Conservation (phyloP, 2,329 filamentous ascomycete genomes). For the Xylaria sp. region DNA sequence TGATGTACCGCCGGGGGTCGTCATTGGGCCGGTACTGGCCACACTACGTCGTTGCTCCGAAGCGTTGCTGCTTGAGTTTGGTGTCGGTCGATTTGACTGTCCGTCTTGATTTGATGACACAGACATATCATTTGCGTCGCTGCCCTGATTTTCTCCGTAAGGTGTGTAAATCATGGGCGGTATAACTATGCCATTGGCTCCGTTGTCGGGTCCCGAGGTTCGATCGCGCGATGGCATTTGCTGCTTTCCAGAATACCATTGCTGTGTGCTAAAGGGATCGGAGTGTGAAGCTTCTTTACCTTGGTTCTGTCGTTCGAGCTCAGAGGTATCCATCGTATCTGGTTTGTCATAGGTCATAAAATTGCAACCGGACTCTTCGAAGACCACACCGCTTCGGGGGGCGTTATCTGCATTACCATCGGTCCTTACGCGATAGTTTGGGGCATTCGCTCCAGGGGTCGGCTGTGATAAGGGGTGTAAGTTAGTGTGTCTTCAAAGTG, state of each 20-base stretch:
- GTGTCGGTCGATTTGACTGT: constrained; percentile 66
- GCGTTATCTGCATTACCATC: constrained; percentile 19
- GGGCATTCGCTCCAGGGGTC: constrained; percentile 36
- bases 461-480: constrained; percentile 48
- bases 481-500: background rate
- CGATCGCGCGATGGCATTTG: constrained; percentile 50
- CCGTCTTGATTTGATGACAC: constrained; percentile 61
- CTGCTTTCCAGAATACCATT: constrained; percentile 56
- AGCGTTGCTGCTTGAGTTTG: constrained; percentile 65
- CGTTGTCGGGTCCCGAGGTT: constrained; percentile 39
- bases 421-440: constrained; percentile 6
- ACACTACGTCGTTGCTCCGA: constrained; percentile 56
- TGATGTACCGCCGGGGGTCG: constrained; percentile 56
- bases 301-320: constrained; percentile 50
- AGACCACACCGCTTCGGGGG: constrained; percentile 51
- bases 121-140: constrained; percentile 60
- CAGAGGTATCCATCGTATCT: constrained; percentile 54
- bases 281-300: constrained; percentile 21
- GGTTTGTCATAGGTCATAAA: constrained; percentile 50
- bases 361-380: constrained; percentile 50
- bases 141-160: constrained; percentile 57
- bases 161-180: constrained; percentile 41
- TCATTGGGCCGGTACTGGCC: constrained; percentile 48
- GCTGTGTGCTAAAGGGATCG: constrained; percentile 36
- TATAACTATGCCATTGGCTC: constrained; percentile 19